phyloP scores from a whole-genome alignment of 257 asterid species.

The Jacaranda mimosifolia region DNA sequence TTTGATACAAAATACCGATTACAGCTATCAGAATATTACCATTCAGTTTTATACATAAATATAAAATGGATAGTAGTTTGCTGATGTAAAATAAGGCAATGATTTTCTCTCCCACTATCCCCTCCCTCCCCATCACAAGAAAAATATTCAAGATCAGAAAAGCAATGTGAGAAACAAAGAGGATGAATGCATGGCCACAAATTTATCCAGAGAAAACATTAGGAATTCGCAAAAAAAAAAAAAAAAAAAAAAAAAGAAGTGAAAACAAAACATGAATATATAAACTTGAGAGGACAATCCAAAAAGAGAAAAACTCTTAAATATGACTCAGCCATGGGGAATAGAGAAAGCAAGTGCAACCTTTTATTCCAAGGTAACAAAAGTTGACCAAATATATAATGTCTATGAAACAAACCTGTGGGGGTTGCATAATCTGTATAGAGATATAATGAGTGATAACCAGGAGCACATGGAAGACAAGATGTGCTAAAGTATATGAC shows the following conservation, averaged over 20 bases:
- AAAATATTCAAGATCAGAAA: slow-evolving; percentile 26
- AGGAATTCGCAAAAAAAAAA: slow-evolving; percentile 11
- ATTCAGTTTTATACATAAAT: no score
- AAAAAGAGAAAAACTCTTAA: slow-evolving; percentile 3
- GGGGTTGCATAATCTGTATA: slow-evolving; percentile 90
- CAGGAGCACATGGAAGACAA: slow-evolving; percentile 87
- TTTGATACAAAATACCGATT: slow-evolving; percentile 21
- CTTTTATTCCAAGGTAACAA: slow-evolving; percentile 23
- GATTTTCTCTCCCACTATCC: no score
- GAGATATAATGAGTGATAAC: slow-evolving; percentile 81
- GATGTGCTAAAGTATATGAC: slow-evolving; percentile 94
- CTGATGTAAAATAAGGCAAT: no score
- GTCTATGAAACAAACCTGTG: slow-evolving; percentile 70
- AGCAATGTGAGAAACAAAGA: slow-evolving; percentile 14
- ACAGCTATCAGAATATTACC: slow-evolving; percentile 16
- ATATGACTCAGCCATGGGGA: slow-evolving; percentile 2
- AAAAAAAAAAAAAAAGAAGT: no score
- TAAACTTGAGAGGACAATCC: slow-evolving; percentile 12
- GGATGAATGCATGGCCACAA: slow-evolving; percentile 7
- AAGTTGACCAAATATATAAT: slow-evolving; percentile 4
- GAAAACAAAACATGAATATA: neutral
- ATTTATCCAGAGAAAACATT: slow-evolving; percentile 3
- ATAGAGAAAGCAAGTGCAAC: slow-evolving; percentile 16
- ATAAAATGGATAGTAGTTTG: no score
- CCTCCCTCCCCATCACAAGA: no score